These are phyloP conservation scores for Crotalaria pallida DNA, from an alignment of 306 rosid species.

Conservation along the genomic window DNA sequence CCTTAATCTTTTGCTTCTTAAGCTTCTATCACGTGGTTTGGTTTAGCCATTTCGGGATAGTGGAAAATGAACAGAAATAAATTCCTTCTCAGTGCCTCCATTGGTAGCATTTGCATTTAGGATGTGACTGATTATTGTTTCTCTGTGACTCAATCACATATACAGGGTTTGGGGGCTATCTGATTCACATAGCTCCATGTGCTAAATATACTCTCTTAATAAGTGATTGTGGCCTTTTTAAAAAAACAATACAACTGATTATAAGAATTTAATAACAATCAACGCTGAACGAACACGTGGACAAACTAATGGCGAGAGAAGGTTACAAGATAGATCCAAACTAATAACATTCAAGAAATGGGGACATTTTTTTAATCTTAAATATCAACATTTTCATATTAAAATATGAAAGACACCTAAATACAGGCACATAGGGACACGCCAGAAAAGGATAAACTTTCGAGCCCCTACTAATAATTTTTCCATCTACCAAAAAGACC, in stretches of 20 bases:
- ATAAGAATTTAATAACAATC: too few relatives aligned
- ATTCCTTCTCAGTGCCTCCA: not conserved
- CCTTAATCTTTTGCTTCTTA: not conserved
- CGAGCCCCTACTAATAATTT: not conserved
- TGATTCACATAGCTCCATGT: not conserved
- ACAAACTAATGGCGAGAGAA: too few relatives aligned
- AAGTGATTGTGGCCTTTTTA: too few relatives aligned
- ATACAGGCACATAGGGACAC: not conserved
- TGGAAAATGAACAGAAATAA: not conserved
- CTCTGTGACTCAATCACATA: not conserved
- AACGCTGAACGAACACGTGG: too few relatives aligned
- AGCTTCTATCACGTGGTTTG: constrained; percentile 23
- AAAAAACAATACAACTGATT: too few relatives aligned
- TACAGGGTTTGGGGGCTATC: not conserved
- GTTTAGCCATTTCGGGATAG: constrained; percentile 14
- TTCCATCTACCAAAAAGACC: not conserved
- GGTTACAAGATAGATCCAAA: not conserved
- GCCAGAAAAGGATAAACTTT: not conserved
- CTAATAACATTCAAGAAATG: constrained; percentile 1
- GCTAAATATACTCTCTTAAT: too few relatives aligned
- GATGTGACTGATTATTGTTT: not conserved
- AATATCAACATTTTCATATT: too few relatives aligned
- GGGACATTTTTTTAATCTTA: not conserved
- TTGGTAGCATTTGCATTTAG: not conserved
- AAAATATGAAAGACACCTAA: not conserved